phyloP scores from a whole-genome alignment of 768 basidiomycete species.

The Panaeolus papilionaceus region DNA sequence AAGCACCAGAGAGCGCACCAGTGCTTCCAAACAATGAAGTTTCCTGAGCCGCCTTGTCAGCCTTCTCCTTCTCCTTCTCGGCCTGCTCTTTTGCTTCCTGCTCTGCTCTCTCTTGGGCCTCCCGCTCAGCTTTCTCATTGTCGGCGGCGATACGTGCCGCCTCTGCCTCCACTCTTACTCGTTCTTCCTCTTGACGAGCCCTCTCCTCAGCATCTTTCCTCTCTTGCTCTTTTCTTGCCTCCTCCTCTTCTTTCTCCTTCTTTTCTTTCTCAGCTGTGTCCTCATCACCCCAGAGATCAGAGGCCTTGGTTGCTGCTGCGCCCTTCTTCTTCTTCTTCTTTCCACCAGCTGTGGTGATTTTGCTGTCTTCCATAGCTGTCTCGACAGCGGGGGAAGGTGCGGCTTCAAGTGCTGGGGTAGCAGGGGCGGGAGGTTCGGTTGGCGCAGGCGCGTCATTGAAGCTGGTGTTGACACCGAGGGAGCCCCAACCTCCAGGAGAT shows the following conservation, averaged over 20 bases:
- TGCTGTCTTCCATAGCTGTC: slow-evolving; percentile 24
- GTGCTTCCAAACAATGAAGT: slow-evolving; percentile 26
- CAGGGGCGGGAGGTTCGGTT: slow-evolving; percentile 17
- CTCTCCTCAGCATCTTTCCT: slow-evolving; percentile 24
- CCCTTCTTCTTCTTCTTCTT: slow-evolving; percentile 37
- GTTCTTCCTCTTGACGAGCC: slow-evolving; percentile 18
- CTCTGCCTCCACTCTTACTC: slow-evolving; percentile 11
- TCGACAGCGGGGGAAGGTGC: slow-evolving; percentile 22
- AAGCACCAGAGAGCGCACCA: slow-evolving; percentile 29
- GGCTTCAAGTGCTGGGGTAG: slow-evolving; percentile 24
- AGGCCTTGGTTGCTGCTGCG: slow-evolving; percentile 23
- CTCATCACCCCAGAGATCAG: slow-evolving; percentile 21
- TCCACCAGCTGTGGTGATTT: slow-evolving; percentile 22
- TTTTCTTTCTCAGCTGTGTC: slow-evolving; percentile 27
- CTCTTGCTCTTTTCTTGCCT: slow-evolving; percentile 18
- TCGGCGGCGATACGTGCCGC: slow-evolving; percentile 17
- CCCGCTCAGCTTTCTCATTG: slow-evolving; percentile 23
- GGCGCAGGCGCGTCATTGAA: slow-evolving; percentile 19
- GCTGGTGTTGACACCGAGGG: slow-evolving; percentile 13
- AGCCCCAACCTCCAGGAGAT: slow-evolving; percentile 14
- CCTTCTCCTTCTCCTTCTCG: slow-evolving; percentile 22
- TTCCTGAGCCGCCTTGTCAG: slow-evolving; percentile 16
- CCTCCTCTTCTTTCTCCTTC: slow-evolving; percentile 21
- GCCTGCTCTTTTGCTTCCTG: slow-evolving; percentile 6
- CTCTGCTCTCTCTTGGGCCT: slow-evolving; percentile 22